Evolutionary conservation across 306 rosid genomes (phyloP), one percentile per base, ranked within the genome.

Genomic region (Pyrus communis): DNA sequence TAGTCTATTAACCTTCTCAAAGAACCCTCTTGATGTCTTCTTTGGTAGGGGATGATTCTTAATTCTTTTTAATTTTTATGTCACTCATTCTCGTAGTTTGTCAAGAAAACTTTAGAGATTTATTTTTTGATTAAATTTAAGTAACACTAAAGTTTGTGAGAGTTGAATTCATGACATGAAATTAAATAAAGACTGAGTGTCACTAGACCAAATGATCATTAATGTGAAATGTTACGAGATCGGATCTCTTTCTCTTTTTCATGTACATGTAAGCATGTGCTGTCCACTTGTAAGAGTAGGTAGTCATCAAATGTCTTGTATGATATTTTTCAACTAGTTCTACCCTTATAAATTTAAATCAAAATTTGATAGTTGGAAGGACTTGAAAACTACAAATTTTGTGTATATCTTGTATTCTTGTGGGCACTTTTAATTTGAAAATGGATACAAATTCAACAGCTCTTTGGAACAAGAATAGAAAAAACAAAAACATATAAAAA

Each of bases 21-120:
- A 78, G 27, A 67, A 25, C 33, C 81, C 80, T 62, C 46, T 81
- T 4, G 65, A 78, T 42, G 83, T 78, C 4, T 72, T 72, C 4
- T 68, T 71, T 42, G 83, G 79, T 33, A 75, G 57, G 71, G 85
- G 84, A 11, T 81, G 79, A 85, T 35, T 58, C 46, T 60, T 60
- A 28, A 5, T 8, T 43, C 4, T 5, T 12, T 14, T 58, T n/a
- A 0, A 35, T 18, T 7, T 69, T 27, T 30, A 42, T 3, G 9
- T 67, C 70, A 28, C 2, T 54, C 25, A 1, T 10, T 7, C 11
- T 18, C 25, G 2, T 59, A 22, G 4, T 64, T 11, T 27, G 42
- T 30, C 17, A 13, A 30, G 33, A 75, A n/a, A 18, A 42, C 19
- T 55, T 54, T 71, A 45, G 42, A 33, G 10, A 71, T 22, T 64